phyloP scores from a whole-genome alignment of 192 early-diverging fungal genomes.

The Coemansia sp. region DNA sequence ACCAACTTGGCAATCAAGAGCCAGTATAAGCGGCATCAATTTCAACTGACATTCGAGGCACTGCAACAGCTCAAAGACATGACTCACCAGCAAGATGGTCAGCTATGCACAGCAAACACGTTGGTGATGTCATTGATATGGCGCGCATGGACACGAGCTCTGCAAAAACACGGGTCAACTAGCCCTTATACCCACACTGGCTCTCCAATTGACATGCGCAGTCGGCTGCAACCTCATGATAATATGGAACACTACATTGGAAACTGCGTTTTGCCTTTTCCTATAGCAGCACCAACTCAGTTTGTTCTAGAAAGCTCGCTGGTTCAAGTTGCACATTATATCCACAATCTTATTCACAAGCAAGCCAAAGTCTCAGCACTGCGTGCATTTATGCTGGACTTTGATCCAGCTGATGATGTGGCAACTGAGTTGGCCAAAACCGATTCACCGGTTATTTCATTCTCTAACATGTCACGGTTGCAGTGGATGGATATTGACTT shows the following conservation, averaged over 20 bases:
- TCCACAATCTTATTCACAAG: not conserved
- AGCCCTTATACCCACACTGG: conserved; percentile 12
- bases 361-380: not conserved
- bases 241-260: conserved; percentile 11
- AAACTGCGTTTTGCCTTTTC: conserved; percentile 18
- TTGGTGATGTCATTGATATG: conserved; percentile 31
- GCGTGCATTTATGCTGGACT: not conserved
- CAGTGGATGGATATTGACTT: conserved; percentile 3
- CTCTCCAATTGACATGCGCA: conserved; percentile 28
- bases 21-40: conserved; percentile 1
- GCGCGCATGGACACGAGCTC: conserved; percentile 25
- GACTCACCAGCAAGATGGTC: not conserved
- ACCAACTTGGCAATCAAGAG: not conserved
- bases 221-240: not conserved
- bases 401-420: conserved; percentile 3
- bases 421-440: not conserved
- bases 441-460: conserved; percentile 22
- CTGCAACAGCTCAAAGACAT: conserved; percentile 1
- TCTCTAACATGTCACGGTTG: conserved; percentile 28
- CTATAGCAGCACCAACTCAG: conserved; percentile 2
- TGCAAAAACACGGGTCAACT: conserved; percentile 10
- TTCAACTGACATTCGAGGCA: not conserved
- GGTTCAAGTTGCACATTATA: not conserved
- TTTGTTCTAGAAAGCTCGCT: conserved; percentile 10
- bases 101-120: conserved; percentile 11